Conservation (phyloP, 2,329 filamentous ascomycete genomes). For the Westerdykella ornata region DNA sequence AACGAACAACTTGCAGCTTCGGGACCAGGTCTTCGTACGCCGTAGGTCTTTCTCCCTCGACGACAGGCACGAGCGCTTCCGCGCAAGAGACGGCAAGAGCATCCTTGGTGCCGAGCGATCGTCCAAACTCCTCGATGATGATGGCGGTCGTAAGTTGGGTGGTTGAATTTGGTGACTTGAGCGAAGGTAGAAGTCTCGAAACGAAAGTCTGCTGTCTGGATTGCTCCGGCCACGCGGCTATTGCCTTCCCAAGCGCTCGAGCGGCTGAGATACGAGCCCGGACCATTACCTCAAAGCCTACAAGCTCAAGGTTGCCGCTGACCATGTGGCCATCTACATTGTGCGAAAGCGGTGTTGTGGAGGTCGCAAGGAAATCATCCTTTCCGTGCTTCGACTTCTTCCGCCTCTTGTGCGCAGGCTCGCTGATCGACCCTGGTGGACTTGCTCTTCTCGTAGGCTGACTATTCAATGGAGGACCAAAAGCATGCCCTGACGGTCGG, state of each 20-base stretch:
- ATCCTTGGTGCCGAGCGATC: slow-evolving; percentile 40
- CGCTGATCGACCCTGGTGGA: slow-evolving; percentile 31
- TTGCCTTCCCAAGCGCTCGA: slow-evolving; percentile 75
- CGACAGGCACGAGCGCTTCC: slow-evolving; percentile 62
- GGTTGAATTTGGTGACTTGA: slow-evolving; percentile 70
- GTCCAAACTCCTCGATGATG: slow-evolving; percentile 83
- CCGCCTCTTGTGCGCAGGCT: slow-evolving; percentile 65
- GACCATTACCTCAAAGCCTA: slow-evolving; percentile 81
- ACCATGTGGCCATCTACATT: slow-evolving; percentile 98
- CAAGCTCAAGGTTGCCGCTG: slow-evolving; percentile 89
- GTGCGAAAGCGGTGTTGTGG: slow-evolving; percentile 58
- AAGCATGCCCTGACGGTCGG: slow-evolving; percentile 84
- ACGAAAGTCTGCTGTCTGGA: slow-evolving; percentile 58
- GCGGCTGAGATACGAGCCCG: slow-evolving; percentile 84
- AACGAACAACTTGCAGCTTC: slow-evolving; percentile 80
- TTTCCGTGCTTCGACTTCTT: slow-evolving; percentile 75
- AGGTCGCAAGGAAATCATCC: slow-evolving; percentile 47
- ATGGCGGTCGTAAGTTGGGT: slow-evolving; percentile 79
- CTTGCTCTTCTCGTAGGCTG: slow-evolving; percentile 25
- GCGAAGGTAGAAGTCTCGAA: slow-evolving; percentile 55
- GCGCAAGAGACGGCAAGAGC: slow-evolving; percentile 54
- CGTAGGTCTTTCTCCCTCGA: slow-evolving; percentile 72
- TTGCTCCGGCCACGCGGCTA: slow-evolving; percentile 64
- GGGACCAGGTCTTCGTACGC: slow-evolving; percentile 88
- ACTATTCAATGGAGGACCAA: slow-evolving; percentile 47